Evolutionary conservation across 1,139 yeast species (phyloP).

Genomic region (Pneumocystis sp.): DNA sequence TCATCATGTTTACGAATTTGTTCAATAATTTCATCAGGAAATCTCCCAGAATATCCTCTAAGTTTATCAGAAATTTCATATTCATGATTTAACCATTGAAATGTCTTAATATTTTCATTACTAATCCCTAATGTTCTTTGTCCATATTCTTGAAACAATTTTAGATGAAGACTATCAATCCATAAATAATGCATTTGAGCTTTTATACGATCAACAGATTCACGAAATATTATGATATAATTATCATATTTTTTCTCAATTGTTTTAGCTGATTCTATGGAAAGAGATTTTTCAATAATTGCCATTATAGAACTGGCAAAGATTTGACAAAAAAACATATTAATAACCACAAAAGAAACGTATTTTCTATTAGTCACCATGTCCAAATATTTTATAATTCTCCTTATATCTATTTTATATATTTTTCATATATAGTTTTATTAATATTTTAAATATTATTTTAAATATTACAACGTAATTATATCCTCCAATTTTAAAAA

Average conservation of each 20-base stretch:
- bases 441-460: no score
- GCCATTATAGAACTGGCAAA: not conserved
- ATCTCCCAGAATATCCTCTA: constrained; percentile 26
- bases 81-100: constrained; percentile 46
- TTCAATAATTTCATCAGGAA: constrained; percentile 45
- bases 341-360: not conserved
- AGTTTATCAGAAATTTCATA: constrained; percentile 41
- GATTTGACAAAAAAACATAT: not conserved
- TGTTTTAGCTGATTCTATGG: not conserved
- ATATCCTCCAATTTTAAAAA: no score
- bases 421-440: not conserved
- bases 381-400: not conserved
- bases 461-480: no score
- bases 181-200: constrained; percentile 33
- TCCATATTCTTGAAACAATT: constrained; percentile 20
- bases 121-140: constrained; percentile 32
- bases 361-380: not conserved
- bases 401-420: no score
- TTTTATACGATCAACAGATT: not conserved
- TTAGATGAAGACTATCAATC: constrained; percentile 38
- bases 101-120: constrained; percentile 19
- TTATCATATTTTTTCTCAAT: not conserved
- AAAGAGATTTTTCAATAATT: not conserved
- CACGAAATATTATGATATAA: not conserved
- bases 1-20: constrained; percentile 57